Evolutionary conservation across 805 yeast genomes (phyloP).

Genomic region (Kluyveromyces dobzhanskii): DNA sequence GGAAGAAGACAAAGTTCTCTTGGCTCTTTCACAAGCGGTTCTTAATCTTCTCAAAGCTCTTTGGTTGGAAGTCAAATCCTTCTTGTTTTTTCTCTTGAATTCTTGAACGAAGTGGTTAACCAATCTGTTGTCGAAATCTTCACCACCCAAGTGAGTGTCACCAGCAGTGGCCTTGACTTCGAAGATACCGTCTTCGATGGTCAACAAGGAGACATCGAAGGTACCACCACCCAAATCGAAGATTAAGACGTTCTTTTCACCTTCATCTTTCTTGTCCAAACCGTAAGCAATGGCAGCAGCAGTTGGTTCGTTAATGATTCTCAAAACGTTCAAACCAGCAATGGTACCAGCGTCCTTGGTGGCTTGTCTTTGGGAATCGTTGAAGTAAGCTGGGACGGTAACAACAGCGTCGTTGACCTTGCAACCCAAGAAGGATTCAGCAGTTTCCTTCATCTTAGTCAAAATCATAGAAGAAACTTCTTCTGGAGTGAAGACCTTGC

Average conservation of each 20-base stretch:
- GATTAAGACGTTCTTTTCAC: slow-evolving; percentile 83
- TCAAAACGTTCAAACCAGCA: slow-evolving; percentile 87
- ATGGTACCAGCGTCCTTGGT: slow-evolving; percentile 94
- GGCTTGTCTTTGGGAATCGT: slow-evolving; percentile 95
- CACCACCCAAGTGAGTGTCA: slow-evolving; percentile 95
- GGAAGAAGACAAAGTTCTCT: slow-evolving; percentile 95
- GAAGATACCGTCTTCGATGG: slow-evolving; percentile 93
- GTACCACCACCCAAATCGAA: slow-evolving; percentile 99
- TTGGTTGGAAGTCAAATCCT: slow-evolving; percentile 86
- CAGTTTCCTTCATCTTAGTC: slow-evolving; percentile 87
- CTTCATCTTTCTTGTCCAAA: slow-evolving; percentile 53
- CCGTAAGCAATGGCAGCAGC: slow-evolving; percentile 99
- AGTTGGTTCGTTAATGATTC: slow-evolving; percentile 93
- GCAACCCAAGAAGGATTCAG: slow-evolving; percentile 83
- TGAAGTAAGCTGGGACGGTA: slow-evolving; percentile 93
- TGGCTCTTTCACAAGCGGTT: slow-evolving; percentile 98
- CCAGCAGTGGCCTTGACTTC: slow-evolving; percentile 89
- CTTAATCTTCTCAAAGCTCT: slow-evolving; percentile 97
- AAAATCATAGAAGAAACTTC: slow-evolving; percentile 91
- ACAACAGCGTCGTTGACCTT: slow-evolving; percentile 86
- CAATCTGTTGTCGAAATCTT: slow-evolving; percentile 95
- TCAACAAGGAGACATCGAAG: slow-evolving; percentile 89
- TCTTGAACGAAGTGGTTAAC: slow-evolving; percentile 89
- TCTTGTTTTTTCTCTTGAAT: slow-evolving; percentile 97
- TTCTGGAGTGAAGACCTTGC: slow-evolving; percentile 83